A percentile compares a stretch with the other conserved stretches of the same genome.
Evolutionary conservation across 768 basidiomycete genomes (phyloP).

Genomic region (Lactifluus hygrophoroides): DNA sequence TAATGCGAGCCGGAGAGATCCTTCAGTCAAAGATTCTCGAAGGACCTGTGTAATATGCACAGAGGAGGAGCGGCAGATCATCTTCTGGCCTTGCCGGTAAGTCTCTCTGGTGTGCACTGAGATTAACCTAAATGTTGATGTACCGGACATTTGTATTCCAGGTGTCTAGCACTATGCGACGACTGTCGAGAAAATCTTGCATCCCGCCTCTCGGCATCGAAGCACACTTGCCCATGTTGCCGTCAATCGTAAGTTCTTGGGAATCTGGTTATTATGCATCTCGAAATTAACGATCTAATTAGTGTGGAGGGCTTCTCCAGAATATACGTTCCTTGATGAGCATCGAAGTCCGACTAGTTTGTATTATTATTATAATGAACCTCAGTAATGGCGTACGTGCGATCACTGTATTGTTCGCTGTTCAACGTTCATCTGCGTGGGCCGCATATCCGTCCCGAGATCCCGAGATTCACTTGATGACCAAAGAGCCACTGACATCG

Average conservation of each 20-base stretch:
- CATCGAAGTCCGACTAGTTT: background rate
- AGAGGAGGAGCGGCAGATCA: conserved; percentile 55
- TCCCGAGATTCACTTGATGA: no score
- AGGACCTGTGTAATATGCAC: conserved; percentile 64
- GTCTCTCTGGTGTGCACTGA: no score
- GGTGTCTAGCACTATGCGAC: conserved; percentile 54
- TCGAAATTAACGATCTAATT: background rate
- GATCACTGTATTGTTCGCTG: background rate
- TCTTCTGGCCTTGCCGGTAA: conserved; percentile 82
- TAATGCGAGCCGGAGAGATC: conserved; percentile 9
- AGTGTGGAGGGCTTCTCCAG: conserved; percentile 51
- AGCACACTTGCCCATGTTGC: conserved; percentile 63
- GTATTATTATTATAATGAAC: background rate
- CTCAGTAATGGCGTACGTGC: background rate
- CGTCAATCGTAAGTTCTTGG: conserved; percentile 33
- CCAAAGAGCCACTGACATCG: no score
- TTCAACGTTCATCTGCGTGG: background rate
- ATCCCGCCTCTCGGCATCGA: conserved; percentile 43
- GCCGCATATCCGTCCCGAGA: no score
- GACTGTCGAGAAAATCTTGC: conserved; percentile 55
- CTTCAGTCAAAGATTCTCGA: conserved; percentile 23
- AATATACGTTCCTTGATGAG: conserved; percentile 45
- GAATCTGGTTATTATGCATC: background rate
- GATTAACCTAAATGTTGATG: no score
- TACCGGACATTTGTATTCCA: conserved; percentile 2